These are phyloP conservation scores for Fusarium sp. DNA, from an alignment of 2,329 filamentous ascomycete genomes.

Conservation along the genomic window DNA sequence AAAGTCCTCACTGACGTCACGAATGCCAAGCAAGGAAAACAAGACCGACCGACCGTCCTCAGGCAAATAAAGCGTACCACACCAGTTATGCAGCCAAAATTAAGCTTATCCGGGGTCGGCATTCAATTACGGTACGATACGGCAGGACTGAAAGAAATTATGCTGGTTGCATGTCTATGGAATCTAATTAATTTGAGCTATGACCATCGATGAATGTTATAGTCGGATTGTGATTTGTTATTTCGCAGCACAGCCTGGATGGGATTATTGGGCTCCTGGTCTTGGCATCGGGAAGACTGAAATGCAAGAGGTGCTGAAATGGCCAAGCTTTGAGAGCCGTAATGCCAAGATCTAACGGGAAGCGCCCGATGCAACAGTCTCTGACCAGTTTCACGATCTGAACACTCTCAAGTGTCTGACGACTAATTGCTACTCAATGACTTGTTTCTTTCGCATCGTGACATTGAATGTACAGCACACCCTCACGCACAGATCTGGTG, in stretches of 20 bases:
- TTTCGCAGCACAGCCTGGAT: background rate
- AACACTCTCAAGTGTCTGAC: background rate
- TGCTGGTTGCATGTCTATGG: background rate
- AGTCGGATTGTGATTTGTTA: conserved; percentile 3
- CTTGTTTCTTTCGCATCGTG: background rate
- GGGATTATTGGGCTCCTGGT: background rate
- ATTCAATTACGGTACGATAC: background rate
- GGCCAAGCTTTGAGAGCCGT: background rate
- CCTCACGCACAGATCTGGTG: background rate
- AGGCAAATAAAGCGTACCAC: background rate
- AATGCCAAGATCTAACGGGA: background rate
- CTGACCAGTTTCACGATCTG: background rate
- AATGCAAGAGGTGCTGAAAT: background rate
- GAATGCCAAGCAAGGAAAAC: conserved; percentile 1
- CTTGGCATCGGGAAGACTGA: background rate
- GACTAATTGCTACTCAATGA: background rate
- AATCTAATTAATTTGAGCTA: conserved; percentile 4
- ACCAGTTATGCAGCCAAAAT: conserved; percentile 5
- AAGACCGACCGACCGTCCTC: background rate
- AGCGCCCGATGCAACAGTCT: background rate
- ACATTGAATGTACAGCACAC: background rate
- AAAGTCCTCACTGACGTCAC: conserved; percentile 10
- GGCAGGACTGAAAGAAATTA: background rate
- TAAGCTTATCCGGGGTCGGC: conserved; percentile 16
- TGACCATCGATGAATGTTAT: background rate